Evolutionary conservation across 306 rosid species (phyloP), one percentile per base, ranked within the genome.

Genomic region (Albizia julibrissin): DNA sequence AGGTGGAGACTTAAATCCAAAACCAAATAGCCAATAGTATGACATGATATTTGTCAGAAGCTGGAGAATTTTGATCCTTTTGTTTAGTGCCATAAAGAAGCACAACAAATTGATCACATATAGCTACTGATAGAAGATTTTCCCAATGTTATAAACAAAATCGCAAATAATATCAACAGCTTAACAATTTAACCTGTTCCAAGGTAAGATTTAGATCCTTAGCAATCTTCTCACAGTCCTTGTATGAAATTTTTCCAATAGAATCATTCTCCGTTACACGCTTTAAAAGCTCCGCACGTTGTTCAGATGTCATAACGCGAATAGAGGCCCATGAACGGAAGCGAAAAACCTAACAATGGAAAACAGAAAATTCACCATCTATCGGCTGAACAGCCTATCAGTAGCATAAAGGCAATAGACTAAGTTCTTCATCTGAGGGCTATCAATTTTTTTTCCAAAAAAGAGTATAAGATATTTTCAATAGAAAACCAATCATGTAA

Each of bases 231-330:
- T 90, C 92, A 80, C 91, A 91, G 34, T 93, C 93, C 87, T 76
- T 89, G 80, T 79, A 88, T 49, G 98, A 88, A 81, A 93, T 89
- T 74, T 90, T 93, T 81, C 84, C 90, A 43, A 76, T 77, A 24
- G 40, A 79, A 74, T 90, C 87, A 80, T 87, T 89, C 94, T 80
- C 88, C 27, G 50, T 74, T 73, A 91, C 84, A 79, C 81, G 85
- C 87, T 90, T 89, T 75, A 88, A 75, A 77, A 92, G 94, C 82
- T 90, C 90, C 69, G 88, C 90, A 80, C 97, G 97, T 71, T 95
- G 98, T 68, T 87, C 94, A 66, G 93, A 90, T 71, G 96, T 93
- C 97, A 93, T 95, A 70, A 95, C 90, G 81, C 86, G 91, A 61
- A 80, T 80, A 64, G 95, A 91, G 69, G 99, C 89, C 99, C 99